These are phyloP conservation scores for Didymella arachidicola DNA, from an alignment of 2,329 filamentous ascomycete species.

Conservation along the genomic window DNA sequence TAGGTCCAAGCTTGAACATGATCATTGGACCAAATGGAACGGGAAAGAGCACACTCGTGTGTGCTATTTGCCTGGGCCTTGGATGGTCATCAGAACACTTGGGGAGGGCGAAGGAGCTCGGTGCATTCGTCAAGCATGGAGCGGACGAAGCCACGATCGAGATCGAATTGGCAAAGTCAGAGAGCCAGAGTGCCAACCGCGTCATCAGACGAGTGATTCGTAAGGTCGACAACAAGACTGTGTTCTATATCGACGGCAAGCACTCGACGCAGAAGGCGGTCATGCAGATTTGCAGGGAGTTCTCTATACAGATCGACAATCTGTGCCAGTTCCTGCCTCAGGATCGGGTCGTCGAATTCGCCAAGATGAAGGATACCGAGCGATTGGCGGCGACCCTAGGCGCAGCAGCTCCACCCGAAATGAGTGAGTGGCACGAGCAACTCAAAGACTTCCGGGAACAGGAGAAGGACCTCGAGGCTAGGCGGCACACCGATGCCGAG, in stretches of 20 bases:
- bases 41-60: constrained; percentile 96
- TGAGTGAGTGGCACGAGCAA: constrained; percentile 78
- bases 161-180: constrained; percentile 79
- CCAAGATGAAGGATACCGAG: constrained; percentile 80
- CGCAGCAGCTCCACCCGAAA: constrained; percentile 82
- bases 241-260: constrained; percentile 79
- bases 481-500: constrained; percentile 67
- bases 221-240: constrained; percentile 79
- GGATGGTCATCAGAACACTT: constrained; percentile 75
- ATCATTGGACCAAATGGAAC: constrained; percentile 99
- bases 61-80: constrained; percentile 91
- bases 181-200: constrained; percentile 68
- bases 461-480: constrained; percentile 69
- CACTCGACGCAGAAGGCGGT: constrained; percentile 69
- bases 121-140: constrained; percentile 94
- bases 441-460: constrained; percentile 75
- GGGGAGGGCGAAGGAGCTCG: constrained; percentile 82
- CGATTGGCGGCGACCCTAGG: constrained; percentile 85
- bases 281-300: constrained; percentile 69
- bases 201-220: constrained; percentile 79
- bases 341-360: constrained; percentile 94
- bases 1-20: constrained; percentile 95
- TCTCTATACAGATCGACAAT: constrained; percentile 96
- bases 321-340: constrained; percentile 97
- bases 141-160: constrained; percentile 80